Conservation (phyloP, 2,329 filamentous ascomycete species). For the Knoxdaviesia capensis region DNA sequence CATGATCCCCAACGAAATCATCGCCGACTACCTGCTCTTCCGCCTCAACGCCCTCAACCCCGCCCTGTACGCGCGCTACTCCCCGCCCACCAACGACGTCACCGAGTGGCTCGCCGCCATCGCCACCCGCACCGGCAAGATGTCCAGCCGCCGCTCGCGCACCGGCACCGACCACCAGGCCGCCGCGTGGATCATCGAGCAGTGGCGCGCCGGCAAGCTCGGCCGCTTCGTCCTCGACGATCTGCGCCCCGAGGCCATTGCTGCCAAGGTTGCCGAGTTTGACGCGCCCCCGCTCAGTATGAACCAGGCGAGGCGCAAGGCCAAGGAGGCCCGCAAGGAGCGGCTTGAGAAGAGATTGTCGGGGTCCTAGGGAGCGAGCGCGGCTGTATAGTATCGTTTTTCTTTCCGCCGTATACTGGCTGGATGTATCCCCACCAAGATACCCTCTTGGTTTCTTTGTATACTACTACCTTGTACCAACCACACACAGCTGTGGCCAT, state of each 20-base stretch:
- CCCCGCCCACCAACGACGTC: constrained; percentile 68
- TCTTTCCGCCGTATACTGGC: too few species aligned
- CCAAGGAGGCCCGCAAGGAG: constrained; percentile 35
- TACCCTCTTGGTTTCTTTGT: too few species aligned
- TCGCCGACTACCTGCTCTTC: constrained; percentile 83
- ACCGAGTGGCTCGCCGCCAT: constrained; percentile 48
- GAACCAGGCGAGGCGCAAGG: constrained; percentile 46
- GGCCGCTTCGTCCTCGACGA: constrained; percentile 67
- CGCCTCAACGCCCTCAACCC: constrained; percentile 54
- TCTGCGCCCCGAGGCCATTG: constrained; percentile 38
- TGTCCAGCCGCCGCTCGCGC: constrained; percentile 44
- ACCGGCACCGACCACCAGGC: constrained; percentile 49
- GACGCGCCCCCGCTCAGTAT: constrained; percentile 35
- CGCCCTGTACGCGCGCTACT: constrained; percentile 38
- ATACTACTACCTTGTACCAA: too few species aligned
- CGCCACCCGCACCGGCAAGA: constrained; percentile 53
- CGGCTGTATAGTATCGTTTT: too few species aligned
- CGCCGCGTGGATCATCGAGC: constrained; percentile 61
- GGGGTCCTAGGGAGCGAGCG: too few species aligned
- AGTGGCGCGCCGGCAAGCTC: constrained; percentile 60
- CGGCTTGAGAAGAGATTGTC: constrained; percentile 4
- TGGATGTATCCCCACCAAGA: too few species aligned
- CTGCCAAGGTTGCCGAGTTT: constrained; percentile 22
- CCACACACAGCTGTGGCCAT: too few species aligned
- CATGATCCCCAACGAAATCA: constrained; percentile 52